Evolutionary conservation across 768 basidiomycete genomes (phyloP), one percentile per base, ranked within the genome.

Genomic region (Strobilomyces echinocephalus): DNA sequence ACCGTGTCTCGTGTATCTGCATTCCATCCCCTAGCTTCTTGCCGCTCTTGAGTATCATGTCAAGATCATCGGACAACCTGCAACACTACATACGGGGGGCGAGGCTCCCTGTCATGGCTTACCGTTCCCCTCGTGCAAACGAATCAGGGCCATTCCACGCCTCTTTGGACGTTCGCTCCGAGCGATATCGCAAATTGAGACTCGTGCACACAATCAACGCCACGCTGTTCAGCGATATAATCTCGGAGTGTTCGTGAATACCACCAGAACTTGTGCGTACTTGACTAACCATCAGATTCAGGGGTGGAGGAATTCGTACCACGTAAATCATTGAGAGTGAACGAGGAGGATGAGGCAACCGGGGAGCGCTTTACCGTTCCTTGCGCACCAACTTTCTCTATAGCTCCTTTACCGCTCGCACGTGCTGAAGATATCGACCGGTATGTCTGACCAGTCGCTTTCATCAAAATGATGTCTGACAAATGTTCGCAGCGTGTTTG

Each of bases 131-230:
- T 34, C 75, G 74, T n/a, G 8, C 39, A 8, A 68, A 68, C 7
- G 57, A 65, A 41, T 70, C 72, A 16, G 53, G 20, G 7, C 40
- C 54, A 12, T 49, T 51, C n/a, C 50, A 50, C n/a, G n/a, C 21
- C 45, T 45, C 53, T 30, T 48, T 79, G 20, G 60, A 69, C 54
- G 67, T 82, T 49, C 73, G 71, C 21, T 76, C 79, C 10, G 78
- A 81, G 49, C 55, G 65, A 10, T 79, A 79, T 68, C 73, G 84
- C 56, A 73, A 69, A 52, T 68, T 88, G n/a, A 79, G 81, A 60
- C 64, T 61, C 24, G 79, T 84, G 18, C 70, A 75, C 30, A 54
- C 56, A 9, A 62, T 79, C 49, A 49, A 65, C 14, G 55, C 67
- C 8, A 38, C 43, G 5, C 58, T 55, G 1, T 67, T 83, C 36